phyloP scores from a whole-genome alignment of 352 stramenopile species.

The Phytophthora macrochlamydospora region DNA sequence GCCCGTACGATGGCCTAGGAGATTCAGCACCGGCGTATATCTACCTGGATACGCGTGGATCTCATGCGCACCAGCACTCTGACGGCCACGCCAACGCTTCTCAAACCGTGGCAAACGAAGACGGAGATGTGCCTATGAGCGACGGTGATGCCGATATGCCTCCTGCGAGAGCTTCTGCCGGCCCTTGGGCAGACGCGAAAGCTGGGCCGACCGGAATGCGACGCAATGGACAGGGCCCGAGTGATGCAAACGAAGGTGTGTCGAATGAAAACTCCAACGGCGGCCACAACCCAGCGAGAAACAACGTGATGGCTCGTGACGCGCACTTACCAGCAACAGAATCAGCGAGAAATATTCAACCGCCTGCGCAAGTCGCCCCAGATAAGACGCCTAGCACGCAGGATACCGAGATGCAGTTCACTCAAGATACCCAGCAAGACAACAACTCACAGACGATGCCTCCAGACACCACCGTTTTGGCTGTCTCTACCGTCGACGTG shows the following conservation, averaged over 20 bases:
- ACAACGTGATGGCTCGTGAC: conserved; percentile 15
- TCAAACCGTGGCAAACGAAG: conserved; percentile 15
- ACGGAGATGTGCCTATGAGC: conserved; percentile 43
- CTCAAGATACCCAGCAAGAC: conserved; percentile 21
- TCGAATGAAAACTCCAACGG: neutral
- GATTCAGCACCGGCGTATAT: conserved; percentile 55
- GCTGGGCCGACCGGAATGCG: too few relatives aligned
- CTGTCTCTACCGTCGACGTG: neutral
- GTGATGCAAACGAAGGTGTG: conserved; percentile 17
- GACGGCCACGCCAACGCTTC: neutral
- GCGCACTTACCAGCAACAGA: neutral
- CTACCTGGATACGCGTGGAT: conserved; percentile 56
- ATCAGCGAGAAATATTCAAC: neutral
- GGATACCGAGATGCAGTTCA: conserved; percentile 8
- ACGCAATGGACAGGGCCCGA: conserved; percentile 23
- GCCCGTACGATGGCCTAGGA: conserved; percentile 31
- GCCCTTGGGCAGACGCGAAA: conserved; percentile 5
- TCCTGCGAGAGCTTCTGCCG: conserved; percentile 1
- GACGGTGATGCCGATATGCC: conserved; percentile 21
- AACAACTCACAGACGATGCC: conserved; percentile 11
- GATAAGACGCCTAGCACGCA: conserved; percentile 15
- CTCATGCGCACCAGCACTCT: conserved; percentile 12
- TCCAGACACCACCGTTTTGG: conserved; percentile 5
- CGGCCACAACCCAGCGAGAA: neutral
- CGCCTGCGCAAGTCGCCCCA: neutral